phyloP scores from a whole-genome alignment of 1,139 yeast species.

The Yamadazyma mexicana region DNA sequence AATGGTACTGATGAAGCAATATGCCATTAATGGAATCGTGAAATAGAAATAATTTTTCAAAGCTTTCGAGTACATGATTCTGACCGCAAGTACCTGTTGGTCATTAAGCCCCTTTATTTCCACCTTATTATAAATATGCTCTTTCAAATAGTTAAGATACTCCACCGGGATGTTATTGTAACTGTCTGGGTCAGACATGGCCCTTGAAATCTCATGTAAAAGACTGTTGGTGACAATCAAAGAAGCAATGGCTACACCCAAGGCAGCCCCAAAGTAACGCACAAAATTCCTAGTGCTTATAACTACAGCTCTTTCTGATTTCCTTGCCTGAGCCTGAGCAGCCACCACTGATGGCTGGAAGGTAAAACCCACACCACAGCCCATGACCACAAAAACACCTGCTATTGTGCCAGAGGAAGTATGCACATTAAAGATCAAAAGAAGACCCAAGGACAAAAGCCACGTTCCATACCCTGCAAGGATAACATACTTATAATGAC shows the following conservation, averaged over 20 bases:
- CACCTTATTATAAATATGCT: slow-evolving; percentile 34
- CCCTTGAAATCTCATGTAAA: slow-evolving; percentile 10
- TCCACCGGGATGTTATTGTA: slow-evolving; percentile 14
- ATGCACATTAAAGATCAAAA: slow-evolving; percentile 32
- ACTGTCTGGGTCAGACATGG: slow-evolving; percentile 7
- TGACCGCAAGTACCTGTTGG: slow-evolving; percentile 26
- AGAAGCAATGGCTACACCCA: slow-evolving; percentile 30
- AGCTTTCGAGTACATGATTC: slow-evolving; percentile 35
- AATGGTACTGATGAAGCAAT: slow-evolving; percentile 36
- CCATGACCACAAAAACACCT: slow-evolving; percentile 40
- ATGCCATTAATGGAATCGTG: slow-evolving; percentile 41
- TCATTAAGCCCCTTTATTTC: slow-evolving; percentile 23
- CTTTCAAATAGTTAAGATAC: slow-evolving; percentile 23
- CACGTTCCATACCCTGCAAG: slow-evolving; percentile 44
- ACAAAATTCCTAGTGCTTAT: slow-evolving; percentile 54
- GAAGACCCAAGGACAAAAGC: slow-evolving; percentile 40
- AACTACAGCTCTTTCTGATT: slow-evolving; percentile 55
- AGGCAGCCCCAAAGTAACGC: slow-evolving; percentile 56
- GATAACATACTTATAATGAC: slow-evolving; percentile 44
- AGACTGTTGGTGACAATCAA: slow-evolving; percentile 23
- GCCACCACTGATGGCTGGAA: slow-evolving; percentile 51
- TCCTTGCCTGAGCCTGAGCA: slow-evolving; percentile 51
- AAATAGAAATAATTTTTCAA: slow-evolving; percentile 41
- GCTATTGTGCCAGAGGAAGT: slow-evolving; percentile 34
- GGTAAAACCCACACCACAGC: slow-evolving; percentile 40